Conservation (phyloP, 1,139 yeast genomes). For the Yamadazyma membranifaciens region DNA sequence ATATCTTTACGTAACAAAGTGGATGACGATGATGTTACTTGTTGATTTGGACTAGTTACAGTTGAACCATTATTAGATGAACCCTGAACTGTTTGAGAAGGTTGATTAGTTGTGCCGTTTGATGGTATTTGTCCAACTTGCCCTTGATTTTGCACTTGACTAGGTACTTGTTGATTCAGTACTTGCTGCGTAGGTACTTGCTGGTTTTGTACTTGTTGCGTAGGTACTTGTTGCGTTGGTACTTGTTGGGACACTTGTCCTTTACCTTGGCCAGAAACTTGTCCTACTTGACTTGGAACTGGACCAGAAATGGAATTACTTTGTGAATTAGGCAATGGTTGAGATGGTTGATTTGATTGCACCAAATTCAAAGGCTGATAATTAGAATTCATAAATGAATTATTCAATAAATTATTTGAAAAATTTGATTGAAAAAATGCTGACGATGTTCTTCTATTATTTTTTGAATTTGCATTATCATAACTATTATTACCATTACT, state of each 20-base stretch:
- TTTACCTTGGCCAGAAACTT: conserved; percentile 6
- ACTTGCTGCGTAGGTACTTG: conserved; percentile 6
- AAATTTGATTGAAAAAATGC: conserved; percentile 26
- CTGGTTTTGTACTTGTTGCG: conserved; percentile 6
- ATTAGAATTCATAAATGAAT: conserved; percentile 8
- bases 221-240: conserved; percentile 5
- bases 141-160: neutral
- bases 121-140: conserved; percentile 5
- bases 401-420: conserved; percentile 14
- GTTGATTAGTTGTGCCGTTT: neutral
- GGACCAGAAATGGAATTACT: no score
- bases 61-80: conserved; percentile 6
- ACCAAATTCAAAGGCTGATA: conserved; percentile 7
- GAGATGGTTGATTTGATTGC: conserved; percentile 7
- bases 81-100: conserved; percentile 1
- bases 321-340: conserved; percentile 6
- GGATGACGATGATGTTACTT: conserved; percentile 9
- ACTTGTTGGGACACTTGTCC: conserved; percentile 1
- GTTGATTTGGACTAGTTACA: conserved; percentile 17
- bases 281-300: conserved; percentile 6
- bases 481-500: neutral
- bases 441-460: conserved; percentile 31
- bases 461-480: neutral
- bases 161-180: conserved; percentile 3
- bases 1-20: conserved; percentile 35